Percentiles rank a stretch among this genome's conserved stretches.
Evolutionary conservation across 345 rosid genomes (phyloP).

Genomic region (Viola odorata): DNA sequence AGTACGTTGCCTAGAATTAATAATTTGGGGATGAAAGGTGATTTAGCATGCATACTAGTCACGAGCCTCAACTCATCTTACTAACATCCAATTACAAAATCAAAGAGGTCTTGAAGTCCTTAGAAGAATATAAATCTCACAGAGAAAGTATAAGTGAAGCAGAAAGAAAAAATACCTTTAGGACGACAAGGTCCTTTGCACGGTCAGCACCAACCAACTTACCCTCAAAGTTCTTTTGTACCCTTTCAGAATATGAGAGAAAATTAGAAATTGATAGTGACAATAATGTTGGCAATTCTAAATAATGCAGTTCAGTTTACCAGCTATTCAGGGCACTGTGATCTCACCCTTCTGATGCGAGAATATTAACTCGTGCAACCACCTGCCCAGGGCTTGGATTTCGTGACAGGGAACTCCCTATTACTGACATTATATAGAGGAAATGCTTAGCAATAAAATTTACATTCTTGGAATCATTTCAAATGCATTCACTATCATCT

Average conservation of each 20-base stretch:
- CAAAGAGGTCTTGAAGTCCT: neutral
- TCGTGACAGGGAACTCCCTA: slow-evolving; percentile 87
- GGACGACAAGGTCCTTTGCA: slow-evolving; percentile 87
- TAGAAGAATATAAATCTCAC: neutral
- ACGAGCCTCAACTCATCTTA: neutral
- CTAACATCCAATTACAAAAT: neutral
- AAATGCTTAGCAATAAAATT: slow-evolving; percentile 5
- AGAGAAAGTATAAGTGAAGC: neutral
- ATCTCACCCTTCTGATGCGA: slow-evolving; percentile 89
- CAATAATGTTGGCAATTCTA: neutral
- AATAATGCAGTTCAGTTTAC: slow-evolving; percentile 22
- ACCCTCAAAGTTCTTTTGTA: slow-evolving; percentile 92
- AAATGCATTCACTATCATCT: slow-evolving; percentile 3
- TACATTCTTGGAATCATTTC: neutral
- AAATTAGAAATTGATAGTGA: neutral
- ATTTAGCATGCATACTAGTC: neutral
- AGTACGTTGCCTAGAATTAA: neutral
- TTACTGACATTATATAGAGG: slow-evolving; percentile 38
- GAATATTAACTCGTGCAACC: slow-evolving; percentile 88
- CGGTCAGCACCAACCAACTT: slow-evolving; percentile 88
- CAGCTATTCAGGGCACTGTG: slow-evolving; percentile 22
- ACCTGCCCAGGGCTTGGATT: slow-evolving; percentile 72
- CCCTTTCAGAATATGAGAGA: slow-evolving; percentile 37
- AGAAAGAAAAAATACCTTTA: slow-evolving; percentile 41
- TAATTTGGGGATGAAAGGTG: neutral